phyloP scores from a whole-genome alignment of 2,329 filamentous ascomycete genomes.

The Aquanectria penicillioides region DNA sequence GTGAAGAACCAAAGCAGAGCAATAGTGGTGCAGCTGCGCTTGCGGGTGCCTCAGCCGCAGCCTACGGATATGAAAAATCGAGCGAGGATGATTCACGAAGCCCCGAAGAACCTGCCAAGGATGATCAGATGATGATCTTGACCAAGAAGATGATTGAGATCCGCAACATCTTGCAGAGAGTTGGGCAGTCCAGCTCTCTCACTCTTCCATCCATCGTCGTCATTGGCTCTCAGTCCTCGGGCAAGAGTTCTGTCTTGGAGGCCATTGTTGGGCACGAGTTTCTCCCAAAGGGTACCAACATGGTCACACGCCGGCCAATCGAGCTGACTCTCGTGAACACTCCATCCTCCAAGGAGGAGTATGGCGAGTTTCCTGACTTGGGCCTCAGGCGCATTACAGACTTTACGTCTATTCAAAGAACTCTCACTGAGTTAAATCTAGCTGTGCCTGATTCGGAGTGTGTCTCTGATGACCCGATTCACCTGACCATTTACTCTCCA shows the following conservation, averaged over 20 bases:
- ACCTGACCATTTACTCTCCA: slow-evolving; percentile 93
- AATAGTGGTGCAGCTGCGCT: slow-evolving; percentile 69
- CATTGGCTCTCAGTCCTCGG: slow-evolving; percentile 97
- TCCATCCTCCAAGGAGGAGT: slow-evolving; percentile 85
- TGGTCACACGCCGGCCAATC: slow-evolving; percentile 96
- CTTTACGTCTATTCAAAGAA: slow-evolving; percentile 91
- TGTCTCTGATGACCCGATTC: slow-evolving; percentile 96
- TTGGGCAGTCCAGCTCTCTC: slow-evolving; percentile 89
- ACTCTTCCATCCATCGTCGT: slow-evolving; percentile 98
- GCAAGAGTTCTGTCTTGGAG: slow-evolving; percentile 96
- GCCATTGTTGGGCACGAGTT: slow-evolving; percentile 98
- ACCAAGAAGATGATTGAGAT: slow-evolving; percentile 99
- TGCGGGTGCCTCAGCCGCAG: slow-evolving; percentile 78
- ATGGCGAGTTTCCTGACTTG: slow-evolving; percentile 94
- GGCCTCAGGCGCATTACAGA: slow-evolving; percentile 91
- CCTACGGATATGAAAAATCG: slow-evolving; percentile 80
- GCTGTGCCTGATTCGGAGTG: slow-evolving; percentile 92
- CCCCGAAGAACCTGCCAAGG: slow-evolving; percentile 75
- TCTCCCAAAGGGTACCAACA: slow-evolving; percentile 96
- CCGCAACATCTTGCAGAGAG: slow-evolving; percentile 85
- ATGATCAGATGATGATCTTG: slow-evolving; percentile 99
- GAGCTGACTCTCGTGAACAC: slow-evolving; percentile 97
- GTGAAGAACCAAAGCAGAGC: slow-evolving; percentile 65
- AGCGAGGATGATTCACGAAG: slow-evolving; percentile 71
- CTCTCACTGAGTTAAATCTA: slow-evolving; percentile 92